These are phyloP conservation scores for Kluyveromyces nonfermentans DNA, from an alignment of 805 yeast genomes.

Conservation along the genomic window DNA sequence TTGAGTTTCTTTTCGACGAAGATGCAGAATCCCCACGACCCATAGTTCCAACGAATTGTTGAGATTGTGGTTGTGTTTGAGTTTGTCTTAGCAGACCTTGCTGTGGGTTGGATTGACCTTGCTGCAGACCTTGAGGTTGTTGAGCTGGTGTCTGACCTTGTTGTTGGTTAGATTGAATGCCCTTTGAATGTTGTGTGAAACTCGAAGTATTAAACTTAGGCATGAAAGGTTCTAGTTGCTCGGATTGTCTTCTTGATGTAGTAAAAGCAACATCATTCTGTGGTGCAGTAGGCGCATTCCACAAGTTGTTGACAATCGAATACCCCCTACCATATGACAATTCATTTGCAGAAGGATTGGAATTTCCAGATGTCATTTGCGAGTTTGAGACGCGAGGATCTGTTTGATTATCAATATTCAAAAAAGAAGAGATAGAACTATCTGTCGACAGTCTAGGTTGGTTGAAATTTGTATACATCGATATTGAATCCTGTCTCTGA, in stretches of 20 bases:
- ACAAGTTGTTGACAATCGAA: constrained; percentile 24
- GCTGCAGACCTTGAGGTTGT: constrained; percentile 9
- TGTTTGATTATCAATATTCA: constrained; percentile 12
- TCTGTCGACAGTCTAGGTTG: constrained; percentile 18
- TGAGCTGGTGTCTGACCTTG: constrained; percentile 12
- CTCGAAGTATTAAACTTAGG: constrained; percentile 27
- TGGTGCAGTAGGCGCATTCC: constrained; percentile 14
- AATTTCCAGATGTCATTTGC: constrained; percentile 9
- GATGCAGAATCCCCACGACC: constrained; percentile 11
- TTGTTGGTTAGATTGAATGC: constrained; percentile 7
- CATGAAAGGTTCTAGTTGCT: constrained; percentile 41
- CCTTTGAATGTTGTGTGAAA: constrained; percentile 8
- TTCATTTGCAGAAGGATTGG: constrained; percentile 4
- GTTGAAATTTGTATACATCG: constrained; percentile 15
- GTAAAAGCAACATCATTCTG: constrained; percentile 7
- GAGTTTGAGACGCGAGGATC: constrained; percentile 4
- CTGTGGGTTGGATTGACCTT: constrained; percentile 5
- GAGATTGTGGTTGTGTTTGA: not conserved
- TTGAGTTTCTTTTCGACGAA: constrained; percentile 22
- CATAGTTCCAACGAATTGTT: constrained; percentile 4
- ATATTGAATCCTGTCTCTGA: constrained; percentile 12
- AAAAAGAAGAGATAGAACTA: constrained; percentile 17
- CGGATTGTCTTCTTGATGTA: constrained; percentile 36
- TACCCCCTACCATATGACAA: constrained; percentile 23
- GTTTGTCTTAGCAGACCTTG: not conserved